Evolutionary conservation across 306 rosid genomes (phyloP), one percentile per base, ranked within the genome.

Genomic region (Cucurbita maxima): DNA sequence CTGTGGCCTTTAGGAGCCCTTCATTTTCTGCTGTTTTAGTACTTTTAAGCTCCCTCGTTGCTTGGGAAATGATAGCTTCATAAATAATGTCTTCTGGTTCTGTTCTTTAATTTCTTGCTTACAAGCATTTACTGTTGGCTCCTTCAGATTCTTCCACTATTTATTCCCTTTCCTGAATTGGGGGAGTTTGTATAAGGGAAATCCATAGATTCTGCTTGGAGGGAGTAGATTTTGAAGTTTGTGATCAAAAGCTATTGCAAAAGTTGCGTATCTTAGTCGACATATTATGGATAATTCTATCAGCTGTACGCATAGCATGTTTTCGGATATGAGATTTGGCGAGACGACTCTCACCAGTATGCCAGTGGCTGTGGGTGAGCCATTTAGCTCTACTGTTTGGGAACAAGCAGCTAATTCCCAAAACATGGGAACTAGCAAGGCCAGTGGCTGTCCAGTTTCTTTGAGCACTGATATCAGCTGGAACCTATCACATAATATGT

Each of bases 241-340:
- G 48, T 75, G 22, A 63, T 77, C 19, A 40, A 47, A 36, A 82
- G 71, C 41, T 51, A 19, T 57, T 62, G 66, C 56, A 37, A 62
- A 73, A 58, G 71, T 30, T 38, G 30, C 45, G 71, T 16, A 41
- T 64, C 78, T 25, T 66, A 75, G 68, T 45, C 52, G 73, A 77
- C 79, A 18, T 73, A 74, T 66, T 76, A 80, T 89, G 88, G 89
- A 88, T 83, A 85, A 88, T 81, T 86, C 83, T 57, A 71, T 87
- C 87, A 85, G 79, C 73, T 85, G 77, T 82, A 84, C 96, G 40
- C 58, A 78, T 80, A 78, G 84, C 72, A 53, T 86, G 84, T 70
- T 84, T 15, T 86, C 82, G 5, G 96, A 87, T 81, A 89, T 96
- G 98, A 77, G 90, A 80, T 94, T 77, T 78, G 88, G 81, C 47